A percentile compares a stretch with the other conserved stretches of the same genome.
Evolutionary conservation across 345 rosid genomes (phyloP).

Genomic region (Ricinus communis): DNA sequence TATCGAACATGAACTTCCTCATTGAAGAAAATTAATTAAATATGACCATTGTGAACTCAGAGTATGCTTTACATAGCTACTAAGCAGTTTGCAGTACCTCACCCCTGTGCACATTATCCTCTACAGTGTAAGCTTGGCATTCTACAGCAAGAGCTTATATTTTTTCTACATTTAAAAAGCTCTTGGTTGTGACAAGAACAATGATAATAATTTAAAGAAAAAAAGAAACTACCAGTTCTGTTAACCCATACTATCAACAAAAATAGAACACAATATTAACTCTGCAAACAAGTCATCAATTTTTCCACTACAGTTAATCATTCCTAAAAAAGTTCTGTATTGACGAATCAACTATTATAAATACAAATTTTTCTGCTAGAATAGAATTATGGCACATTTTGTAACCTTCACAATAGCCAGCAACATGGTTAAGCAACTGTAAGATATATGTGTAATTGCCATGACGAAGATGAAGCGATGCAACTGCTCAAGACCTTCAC

Average conservation of each 20-base stretch:
- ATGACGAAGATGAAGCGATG: conserved; percentile 97
- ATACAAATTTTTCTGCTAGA: conserved; percentile 2
- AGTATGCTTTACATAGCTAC: not conserved
- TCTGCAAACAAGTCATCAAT: not conserved
- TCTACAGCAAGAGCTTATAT: not conserved
- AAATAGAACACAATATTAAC: not conserved
- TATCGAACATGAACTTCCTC: not conserved
- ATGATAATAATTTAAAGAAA: too few species aligned
- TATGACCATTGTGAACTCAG: not conserved
- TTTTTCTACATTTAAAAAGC: not conserved
- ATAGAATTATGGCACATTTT: not conserved
- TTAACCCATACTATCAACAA: not conserved
- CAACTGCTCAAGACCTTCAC: conserved; percentile 87
- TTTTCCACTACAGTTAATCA: not conserved
- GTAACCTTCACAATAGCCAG: conserved; percentile 89
- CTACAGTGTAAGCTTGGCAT: not conserved
- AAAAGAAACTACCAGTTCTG: too few species aligned
- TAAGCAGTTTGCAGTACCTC: not conserved
- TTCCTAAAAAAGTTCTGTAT: not conserved
- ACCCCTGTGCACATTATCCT: not conserved
- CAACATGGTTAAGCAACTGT: conserved; percentile 96
- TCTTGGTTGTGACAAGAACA: not conserved
- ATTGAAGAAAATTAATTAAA: not conserved
- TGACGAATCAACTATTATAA: conserved; percentile 8
- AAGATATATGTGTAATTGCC: conserved; percentile 91